Percentiles rank a stretch among this genome's conserved stretches.
phyloP scores from a whole-genome alignment of 208 protist species.

The Trypanosoma congolense region DNA sequence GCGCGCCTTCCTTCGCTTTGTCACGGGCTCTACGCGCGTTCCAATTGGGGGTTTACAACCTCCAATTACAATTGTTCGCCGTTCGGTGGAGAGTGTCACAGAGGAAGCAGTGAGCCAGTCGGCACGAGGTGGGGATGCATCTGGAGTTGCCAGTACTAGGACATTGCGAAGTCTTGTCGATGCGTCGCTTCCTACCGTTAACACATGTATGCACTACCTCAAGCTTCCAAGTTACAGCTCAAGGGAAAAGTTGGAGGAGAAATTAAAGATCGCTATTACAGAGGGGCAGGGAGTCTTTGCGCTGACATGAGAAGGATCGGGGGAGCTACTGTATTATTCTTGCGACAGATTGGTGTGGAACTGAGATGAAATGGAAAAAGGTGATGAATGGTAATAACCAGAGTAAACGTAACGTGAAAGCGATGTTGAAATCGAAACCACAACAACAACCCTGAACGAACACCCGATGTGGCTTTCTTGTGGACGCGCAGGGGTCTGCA shows the following conservation, averaged over 20 bases:
- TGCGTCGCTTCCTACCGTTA: conserved; percentile 87
- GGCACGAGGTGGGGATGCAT: not conserved
- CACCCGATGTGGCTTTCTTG: too few species aligned
- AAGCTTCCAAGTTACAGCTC: conserved; percentile 92
- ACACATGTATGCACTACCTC: conserved; percentile 95
- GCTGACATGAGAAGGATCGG: conserved; percentile 43
- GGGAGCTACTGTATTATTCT: too few species aligned
- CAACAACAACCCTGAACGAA: too few species aligned
- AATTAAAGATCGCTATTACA: conserved; percentile 58
- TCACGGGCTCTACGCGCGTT: conserved; percentile 64
- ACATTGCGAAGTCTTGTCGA: conserved; percentile 14
- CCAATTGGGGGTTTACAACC: conserved; percentile 50
- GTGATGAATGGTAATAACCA: too few species aligned
- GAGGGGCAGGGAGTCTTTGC: conserved; percentile 71
- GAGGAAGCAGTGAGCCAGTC: not conserved
- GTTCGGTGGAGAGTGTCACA: conserved; percentile 19
- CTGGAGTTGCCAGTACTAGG: not conserved
- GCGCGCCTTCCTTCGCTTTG: conserved; percentile 72
- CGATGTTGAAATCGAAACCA: too few species aligned
- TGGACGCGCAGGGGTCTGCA: too few species aligned
- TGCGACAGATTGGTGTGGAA: not conserved
- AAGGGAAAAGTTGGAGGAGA: conserved; percentile 56
- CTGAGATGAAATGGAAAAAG: not conserved
- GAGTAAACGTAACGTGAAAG: too few species aligned
- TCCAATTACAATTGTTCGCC: conserved; percentile 75